Conservation (phyloP, 2,329 filamentous ascomycete genomes). For the Cordyceps tenuipes region DNA sequence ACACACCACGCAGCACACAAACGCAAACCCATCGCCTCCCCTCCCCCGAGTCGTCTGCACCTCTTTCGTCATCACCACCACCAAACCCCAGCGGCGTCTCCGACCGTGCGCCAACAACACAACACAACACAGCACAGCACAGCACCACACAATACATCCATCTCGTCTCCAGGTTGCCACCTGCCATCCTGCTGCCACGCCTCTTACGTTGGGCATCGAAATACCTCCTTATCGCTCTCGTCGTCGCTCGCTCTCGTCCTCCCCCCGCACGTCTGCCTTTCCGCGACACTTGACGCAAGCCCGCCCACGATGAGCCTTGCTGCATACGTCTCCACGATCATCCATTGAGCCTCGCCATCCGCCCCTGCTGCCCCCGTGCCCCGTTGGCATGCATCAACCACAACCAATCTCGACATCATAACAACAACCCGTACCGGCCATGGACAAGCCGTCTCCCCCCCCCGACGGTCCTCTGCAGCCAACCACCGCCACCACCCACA, state of each 20-base stretch:
- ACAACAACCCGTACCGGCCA: slow-evolving; percentile 18
- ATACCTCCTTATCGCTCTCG: slow-evolving; percentile 10
- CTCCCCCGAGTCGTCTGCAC: neutral
- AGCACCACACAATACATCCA: neutral
- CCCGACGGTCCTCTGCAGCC: slow-evolving; percentile 18
- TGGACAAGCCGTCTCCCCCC: slow-evolving; percentile 28
- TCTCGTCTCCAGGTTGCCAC: neutral
- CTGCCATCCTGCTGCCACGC: slow-evolving; percentile 2
- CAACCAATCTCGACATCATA: slow-evolving; percentile 21
- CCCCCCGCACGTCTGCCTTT: slow-evolving; percentile 4
- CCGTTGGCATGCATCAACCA: slow-evolving; percentile 26
- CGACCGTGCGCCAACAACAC: neutral
- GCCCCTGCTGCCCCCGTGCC: slow-evolving; percentile 19
- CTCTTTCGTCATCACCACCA: neutral
- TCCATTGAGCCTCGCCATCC: slow-evolving; percentile 18
- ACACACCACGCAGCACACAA: neutral
- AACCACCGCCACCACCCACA: slow-evolving; percentile 15
- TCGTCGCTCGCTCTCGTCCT: neutral
- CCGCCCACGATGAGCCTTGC: slow-evolving; percentile 28
- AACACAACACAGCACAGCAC: no score
- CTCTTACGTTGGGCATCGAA: slow-evolving; percentile 13
- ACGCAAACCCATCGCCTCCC: neutral
- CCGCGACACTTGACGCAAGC: slow-evolving; percentile 24
- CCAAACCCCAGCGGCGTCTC: neutral
- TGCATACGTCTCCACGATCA: slow-evolving; percentile 18